phyloP scores from a whole-genome alignment of 345 rosid species.

The Populus pruinosa region DNA sequence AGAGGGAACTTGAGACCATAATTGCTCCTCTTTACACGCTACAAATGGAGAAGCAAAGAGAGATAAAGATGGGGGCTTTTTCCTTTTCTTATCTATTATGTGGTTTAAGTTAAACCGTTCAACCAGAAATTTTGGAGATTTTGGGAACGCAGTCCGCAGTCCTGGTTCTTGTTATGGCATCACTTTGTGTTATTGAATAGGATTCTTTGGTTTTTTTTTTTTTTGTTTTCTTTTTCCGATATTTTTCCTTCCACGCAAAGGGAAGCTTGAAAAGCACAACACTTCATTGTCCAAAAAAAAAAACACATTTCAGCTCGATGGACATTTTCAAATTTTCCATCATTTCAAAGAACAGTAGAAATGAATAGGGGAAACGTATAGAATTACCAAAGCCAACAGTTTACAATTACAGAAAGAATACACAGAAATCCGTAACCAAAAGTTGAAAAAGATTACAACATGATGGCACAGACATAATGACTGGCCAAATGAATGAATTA shows the following conservation, averaged over 20 bases:
- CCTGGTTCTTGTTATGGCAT: neutral
- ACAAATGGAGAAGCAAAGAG: neutral
- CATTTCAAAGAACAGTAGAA: neutral
- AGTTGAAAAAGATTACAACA: neutral
- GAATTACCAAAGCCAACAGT: neutral
- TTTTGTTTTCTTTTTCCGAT: no score
- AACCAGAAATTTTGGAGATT: neutral
- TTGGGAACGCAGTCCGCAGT: neutral
- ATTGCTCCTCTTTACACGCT: neutral
- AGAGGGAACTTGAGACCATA: constrained; percentile 15
- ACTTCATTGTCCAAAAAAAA: no score
- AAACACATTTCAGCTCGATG: no score
- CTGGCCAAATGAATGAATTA: neutral
- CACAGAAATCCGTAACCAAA: neutral
- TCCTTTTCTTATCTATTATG: neutral
- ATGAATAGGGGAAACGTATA: neutral
- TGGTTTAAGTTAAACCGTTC: neutral
- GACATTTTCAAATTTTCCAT: no score
- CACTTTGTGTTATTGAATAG: neutral
- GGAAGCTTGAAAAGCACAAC: no score
- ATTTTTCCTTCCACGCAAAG: no score
- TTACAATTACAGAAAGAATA: neutral
- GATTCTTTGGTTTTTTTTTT: no score
- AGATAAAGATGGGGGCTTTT: neutral
- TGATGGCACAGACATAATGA: neutral